phyloP scores from a whole-genome alignment of 495 filamentous ascomycete genomes.

The Tuber calosporum region DNA sequence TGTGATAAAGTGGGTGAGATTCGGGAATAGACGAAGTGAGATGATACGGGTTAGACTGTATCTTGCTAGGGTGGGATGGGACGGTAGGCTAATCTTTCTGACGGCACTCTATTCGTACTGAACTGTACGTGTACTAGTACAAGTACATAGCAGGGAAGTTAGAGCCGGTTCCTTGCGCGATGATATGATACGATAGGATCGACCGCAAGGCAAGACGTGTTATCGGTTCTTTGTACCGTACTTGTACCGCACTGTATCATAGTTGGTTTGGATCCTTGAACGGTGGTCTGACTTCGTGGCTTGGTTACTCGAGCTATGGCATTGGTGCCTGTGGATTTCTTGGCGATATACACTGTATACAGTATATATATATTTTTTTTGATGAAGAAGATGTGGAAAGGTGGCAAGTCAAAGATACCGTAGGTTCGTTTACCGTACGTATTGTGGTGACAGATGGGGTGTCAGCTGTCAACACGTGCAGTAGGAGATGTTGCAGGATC shows the following conservation, averaged over 20 bases:
- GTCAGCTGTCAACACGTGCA: background rate
- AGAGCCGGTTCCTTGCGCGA: background rate
- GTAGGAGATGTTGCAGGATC: background rate
- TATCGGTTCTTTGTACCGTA: background rate
- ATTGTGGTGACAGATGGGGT: background rate
- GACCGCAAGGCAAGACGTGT: background rate
- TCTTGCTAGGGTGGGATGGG: background rate
- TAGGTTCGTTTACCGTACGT: background rate
- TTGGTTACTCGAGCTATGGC: background rate
- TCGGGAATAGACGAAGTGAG: too few relatives aligned
- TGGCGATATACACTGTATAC: background rate
- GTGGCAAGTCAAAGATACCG: background rate
- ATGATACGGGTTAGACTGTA: too few relatives aligned
- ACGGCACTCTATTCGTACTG: too few relatives aligned
- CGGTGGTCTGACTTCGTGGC: background rate
- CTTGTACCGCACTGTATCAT: too few relatives aligned
- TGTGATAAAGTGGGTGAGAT: too few relatives aligned
- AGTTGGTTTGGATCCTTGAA: background rate
- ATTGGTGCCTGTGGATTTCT: background rate
- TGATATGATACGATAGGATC: background rate
- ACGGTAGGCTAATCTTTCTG: background rate
- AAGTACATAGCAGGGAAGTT: background rate
- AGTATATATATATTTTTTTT: too few relatives aligned
- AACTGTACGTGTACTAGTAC: too few relatives aligned
- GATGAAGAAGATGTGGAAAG: background rate